Evolutionary conservation across 2,329 filamentous ascomycete genomes (phyloP).

Genomic region (Fusarium sp.): DNA sequence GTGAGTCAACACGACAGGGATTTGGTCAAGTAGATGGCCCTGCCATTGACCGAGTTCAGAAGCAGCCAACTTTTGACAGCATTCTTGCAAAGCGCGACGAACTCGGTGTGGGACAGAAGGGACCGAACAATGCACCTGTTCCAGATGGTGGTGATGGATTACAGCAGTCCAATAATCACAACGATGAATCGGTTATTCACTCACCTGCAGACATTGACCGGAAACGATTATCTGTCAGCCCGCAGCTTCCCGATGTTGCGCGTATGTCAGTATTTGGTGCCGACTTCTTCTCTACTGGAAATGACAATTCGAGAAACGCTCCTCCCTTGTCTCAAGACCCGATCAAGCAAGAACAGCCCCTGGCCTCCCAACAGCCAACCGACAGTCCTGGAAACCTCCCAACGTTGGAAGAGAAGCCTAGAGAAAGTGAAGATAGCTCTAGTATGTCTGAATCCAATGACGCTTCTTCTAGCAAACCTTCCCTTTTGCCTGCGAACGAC

Average conservation of each 20-base stretch:
- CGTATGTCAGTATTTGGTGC: conserved; percentile 72
- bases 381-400: conserved; percentile 8
- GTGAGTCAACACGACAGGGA: conserved; percentile 21
- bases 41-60: conserved; percentile 21
- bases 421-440: conserved; percentile 2
- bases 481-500: conserved; percentile 38
- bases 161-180: conserved; percentile 4
- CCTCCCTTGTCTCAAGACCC: conserved; percentile 20
- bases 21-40: conserved; percentile 7
- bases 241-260: conserved; percentile 68
- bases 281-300: conserved; percentile 64
- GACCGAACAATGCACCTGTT: conserved; percentile 6
- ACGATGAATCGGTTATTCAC: conserved; percentile 25
- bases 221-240: conserved; percentile 63
- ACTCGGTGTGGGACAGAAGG: conserved; percentile 2
- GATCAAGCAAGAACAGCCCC: conserved; percentile 30
- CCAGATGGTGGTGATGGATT: conserved; percentile 4
- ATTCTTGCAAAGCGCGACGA: conserved; percentile 40
- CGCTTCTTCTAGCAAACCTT: not conserved
- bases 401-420: conserved; percentile 17
- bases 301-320: conserved; percentile 11
- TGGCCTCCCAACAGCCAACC: conserved; percentile 5
- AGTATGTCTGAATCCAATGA: conserved; percentile 2
- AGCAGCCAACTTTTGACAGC: conserved; percentile 41
- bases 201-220: conserved; percentile 34